Base-by-base conservation (phyloP, 75 land plant genomes). In the Selaginella tamariscina region DNA sequence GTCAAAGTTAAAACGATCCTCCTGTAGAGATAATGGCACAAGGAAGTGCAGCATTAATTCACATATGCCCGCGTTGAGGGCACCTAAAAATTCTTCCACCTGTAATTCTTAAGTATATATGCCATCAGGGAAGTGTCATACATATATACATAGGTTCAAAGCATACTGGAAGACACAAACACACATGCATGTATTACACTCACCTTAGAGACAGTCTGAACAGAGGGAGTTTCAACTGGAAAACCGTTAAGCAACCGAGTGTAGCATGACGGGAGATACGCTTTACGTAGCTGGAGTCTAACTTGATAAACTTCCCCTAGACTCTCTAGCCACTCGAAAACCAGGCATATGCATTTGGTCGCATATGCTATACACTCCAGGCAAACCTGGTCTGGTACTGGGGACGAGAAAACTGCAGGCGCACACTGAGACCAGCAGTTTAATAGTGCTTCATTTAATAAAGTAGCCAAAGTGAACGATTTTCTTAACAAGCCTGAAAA, bases 41-140 rank as follows among this genome's bases (percentile, higher is more conserved):
- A 72, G 69, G 15, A 78, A 68, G 54, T 77, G 70, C 70, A 89
- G 57, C 70, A 78, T 80, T 33, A 79, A 80, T 56, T 80, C 80
- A 54, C 81, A 72, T 27, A 86, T 75, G 24, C 70, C 72, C 66
- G 71, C 55, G 67, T 89, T 86, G 73, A 89, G 68, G 13, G 71
- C 68, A 23, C 83, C 69, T 62, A 70, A 72, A 56, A 67, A 70
- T 39, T 77, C 80, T 49, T 76, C 78, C 8, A 79, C 82, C 94
- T 89, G 82, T 64, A 72, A 63, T 9, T n/a, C n/a, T n/a, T n/a
- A n/a, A n/a, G n/a, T n/a, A n/a, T n/a, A n/a, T n/a, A n/a, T n/a
- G n/a, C n/a, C n/a, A n/a, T n/a, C n/a, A n/a, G n/a, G n/a, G n/a
- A n/a, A n/a, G n/a, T n/a, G n/a, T n/a, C n/a, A n/a, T n/a, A n/a